These are phyloP conservation scores for Ogataea thermomethanolica DNA, from an alignment of 805 yeast species.

Conservation along the genomic window DNA sequence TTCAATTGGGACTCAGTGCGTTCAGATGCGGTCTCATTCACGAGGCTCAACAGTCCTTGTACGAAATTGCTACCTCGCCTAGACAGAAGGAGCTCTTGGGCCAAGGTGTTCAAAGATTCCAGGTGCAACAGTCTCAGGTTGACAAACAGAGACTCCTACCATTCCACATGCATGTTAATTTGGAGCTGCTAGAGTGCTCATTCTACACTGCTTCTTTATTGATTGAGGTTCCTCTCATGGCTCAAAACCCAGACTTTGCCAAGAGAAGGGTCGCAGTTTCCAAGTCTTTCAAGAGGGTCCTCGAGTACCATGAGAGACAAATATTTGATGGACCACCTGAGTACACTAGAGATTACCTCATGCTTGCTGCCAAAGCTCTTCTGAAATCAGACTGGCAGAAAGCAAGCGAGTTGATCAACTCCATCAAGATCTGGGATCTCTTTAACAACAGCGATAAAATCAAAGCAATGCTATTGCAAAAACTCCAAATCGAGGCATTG, in stretches of 20 bases:
- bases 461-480: constrained; percentile 67
- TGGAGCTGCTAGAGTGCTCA: constrained; percentile 91
- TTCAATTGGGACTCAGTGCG: constrained; percentile 93
- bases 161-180: constrained; percentile 96
- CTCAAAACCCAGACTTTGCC: constrained; percentile 64
- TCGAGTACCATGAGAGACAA: constrained; percentile 92
- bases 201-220: constrained; percentile 86
- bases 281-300: constrained; percentile 84
- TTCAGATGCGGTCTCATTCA: constrained; percentile 83
- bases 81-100: constrained; percentile 91
- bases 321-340: constrained; percentile 98
- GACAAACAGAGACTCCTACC: constrained; percentile 87
- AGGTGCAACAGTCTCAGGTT: constrained; percentile 41
- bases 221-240: constrained; percentile 88
- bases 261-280: constrained; percentile 50
- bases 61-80: constrained; percentile 82
- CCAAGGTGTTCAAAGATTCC: constrained; percentile 77
- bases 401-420: constrained; percentile 65
- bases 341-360: constrained; percentile 87
- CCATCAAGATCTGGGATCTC: constrained; percentile 84
- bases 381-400: constrained; percentile 87
- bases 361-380: constrained; percentile 87
- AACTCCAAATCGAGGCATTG: constrained; percentile 85
- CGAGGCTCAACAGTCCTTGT: constrained; percentile 83
- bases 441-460: constrained; percentile 65